phyloP scores from a whole-genome alignment of 139 green algal genomes.

The Chlorella sp. region DNA sequence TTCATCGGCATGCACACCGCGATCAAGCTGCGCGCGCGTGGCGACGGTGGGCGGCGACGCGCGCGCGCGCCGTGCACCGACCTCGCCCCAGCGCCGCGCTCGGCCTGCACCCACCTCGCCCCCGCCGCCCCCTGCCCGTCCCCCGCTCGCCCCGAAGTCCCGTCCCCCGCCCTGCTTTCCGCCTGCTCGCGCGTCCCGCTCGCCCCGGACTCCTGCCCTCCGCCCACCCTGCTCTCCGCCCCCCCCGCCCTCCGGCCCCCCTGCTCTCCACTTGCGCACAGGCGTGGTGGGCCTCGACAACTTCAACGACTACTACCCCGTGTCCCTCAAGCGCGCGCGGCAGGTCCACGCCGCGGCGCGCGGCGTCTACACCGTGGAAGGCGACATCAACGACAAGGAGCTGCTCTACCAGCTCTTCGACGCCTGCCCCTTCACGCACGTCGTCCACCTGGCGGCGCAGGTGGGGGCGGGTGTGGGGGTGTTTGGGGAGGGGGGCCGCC shows the following conservation, averaged over 20 bases:
- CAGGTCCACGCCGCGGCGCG: constrained; percentile 33
- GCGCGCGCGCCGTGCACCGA: no score
- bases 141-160: no score
- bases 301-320: constrained; percentile 86
- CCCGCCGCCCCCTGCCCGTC: no score
- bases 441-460: constrained; percentile 78
- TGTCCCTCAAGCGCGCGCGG: constrained; percentile 67
- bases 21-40: constrained; percentile 42
- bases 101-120: no score
- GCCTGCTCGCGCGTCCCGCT: no score
- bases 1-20: constrained; percentile 77
- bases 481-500: neutral
- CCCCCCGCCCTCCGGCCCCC: no score
- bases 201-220: no score
- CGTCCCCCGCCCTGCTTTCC: no score
- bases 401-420: constrained; percentile 62
- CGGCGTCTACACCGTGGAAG: constrained; percentile 57
- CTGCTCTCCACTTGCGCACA: no score
- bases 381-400: constrained; percentile 67
- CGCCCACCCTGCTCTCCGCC: no score
- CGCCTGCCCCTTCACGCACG: constrained; percentile 68
- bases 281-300: constrained; percentile 83
- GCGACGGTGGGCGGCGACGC: constrained; percentile 43
- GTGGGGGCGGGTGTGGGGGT: neutral
- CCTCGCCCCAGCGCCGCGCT: no score